These are phyloP conservation scores for Aspergillus ruber DNA, from an alignment of 2,329 filamentous ascomycete genomes.

Conservation along the genomic window DNA sequence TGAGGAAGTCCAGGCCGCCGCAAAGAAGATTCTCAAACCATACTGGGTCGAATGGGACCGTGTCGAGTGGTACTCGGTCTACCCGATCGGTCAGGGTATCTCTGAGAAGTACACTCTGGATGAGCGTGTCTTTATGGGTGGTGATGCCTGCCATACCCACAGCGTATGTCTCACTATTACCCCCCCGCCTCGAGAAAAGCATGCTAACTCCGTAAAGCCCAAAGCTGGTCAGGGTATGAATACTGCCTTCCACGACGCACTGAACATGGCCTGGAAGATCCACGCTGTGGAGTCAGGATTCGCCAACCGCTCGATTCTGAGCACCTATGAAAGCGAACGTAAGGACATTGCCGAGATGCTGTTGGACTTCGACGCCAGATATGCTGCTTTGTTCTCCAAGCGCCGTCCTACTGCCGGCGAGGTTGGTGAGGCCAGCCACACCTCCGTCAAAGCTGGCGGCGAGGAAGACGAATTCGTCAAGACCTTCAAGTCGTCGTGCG, in stretches of 20 bases:
- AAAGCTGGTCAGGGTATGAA: slow-evolving; percentile 62
- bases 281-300: slow-evolving; percentile 83
- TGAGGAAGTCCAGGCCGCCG: slow-evolving; percentile 53
- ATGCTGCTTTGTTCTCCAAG: slow-evolving; percentile 83
- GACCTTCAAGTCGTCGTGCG: slow-evolving; percentile 84
- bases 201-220: slow-evolving; percentile 32
- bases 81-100: slow-evolving; percentile 60
- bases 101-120: slow-evolving; percentile 60
- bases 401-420: slow-evolving; percentile 66
- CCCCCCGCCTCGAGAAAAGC: not conserved
- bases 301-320: slow-evolving; percentile 65
- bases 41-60: slow-evolving; percentile 59
- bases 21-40: slow-evolving; percentile 54
- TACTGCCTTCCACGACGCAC: slow-evolving; percentile 57
- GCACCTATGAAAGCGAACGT: slow-evolving; percentile 81
- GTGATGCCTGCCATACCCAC: slow-evolving; percentile 60
- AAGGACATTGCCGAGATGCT: slow-evolving; percentile 78
- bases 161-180: slow-evolving; percentile 26
- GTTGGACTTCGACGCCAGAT: slow-evolving; percentile 79
- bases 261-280: slow-evolving; percentile 94
- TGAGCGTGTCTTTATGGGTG: slow-evolving; percentile 60
- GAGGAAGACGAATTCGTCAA: slow-evolving; percentile 69
- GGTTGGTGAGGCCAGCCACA: slow-evolving; percentile 58
- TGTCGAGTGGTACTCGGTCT: slow-evolving; percentile 61
- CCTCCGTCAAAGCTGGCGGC: slow-evolving; percentile 17